Evolutionary conservation across 805 yeast species (phyloP).

Genomic region (Saccharomycopsis javanensis): DNA sequence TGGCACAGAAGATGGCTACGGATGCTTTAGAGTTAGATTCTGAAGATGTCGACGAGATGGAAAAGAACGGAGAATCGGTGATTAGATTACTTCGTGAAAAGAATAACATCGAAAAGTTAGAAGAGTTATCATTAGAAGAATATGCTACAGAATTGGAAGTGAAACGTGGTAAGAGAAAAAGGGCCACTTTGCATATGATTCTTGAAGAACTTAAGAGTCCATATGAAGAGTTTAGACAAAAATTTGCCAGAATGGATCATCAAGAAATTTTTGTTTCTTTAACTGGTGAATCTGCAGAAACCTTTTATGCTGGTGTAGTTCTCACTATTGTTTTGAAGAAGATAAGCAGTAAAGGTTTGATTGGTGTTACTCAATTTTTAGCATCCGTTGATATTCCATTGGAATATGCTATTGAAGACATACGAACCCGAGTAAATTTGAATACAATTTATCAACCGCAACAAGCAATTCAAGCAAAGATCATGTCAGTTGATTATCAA

Average conservation of each 20-base stretch:
- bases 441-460: constrained; percentile 43
- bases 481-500: constrained; percentile 62
- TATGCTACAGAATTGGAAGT: constrained; percentile 83
- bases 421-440: constrained; percentile 37
- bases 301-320: constrained; percentile 58
- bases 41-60: constrained; percentile 74
- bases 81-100: constrained; percentile 62
- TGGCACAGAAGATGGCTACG: constrained; percentile 95
- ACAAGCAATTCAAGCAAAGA: constrained; percentile 81
- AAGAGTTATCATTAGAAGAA: constrained; percentile 80
- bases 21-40: constrained; percentile 96
- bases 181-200: constrained; percentile 74
- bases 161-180: constrained; percentile 60
- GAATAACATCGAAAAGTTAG: constrained; percentile 65
- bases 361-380: constrained; percentile 46
- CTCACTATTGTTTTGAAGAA: constrained; percentile 67
- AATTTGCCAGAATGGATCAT: constrained; percentile 53
- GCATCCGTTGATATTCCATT: constrained; percentile 51
- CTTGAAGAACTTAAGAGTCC: constrained; percentile 81
- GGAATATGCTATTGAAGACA: constrained; percentile 33
- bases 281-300: constrained; percentile 73
- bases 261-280: constrained; percentile 77
- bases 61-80: constrained; percentile 64
- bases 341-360: constrained; percentile 37
- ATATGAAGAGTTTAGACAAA: constrained; percentile 74